Base-by-base conservation (phyloP, 169 alveolate species). In the Sarcocystis neurona region DNA sequence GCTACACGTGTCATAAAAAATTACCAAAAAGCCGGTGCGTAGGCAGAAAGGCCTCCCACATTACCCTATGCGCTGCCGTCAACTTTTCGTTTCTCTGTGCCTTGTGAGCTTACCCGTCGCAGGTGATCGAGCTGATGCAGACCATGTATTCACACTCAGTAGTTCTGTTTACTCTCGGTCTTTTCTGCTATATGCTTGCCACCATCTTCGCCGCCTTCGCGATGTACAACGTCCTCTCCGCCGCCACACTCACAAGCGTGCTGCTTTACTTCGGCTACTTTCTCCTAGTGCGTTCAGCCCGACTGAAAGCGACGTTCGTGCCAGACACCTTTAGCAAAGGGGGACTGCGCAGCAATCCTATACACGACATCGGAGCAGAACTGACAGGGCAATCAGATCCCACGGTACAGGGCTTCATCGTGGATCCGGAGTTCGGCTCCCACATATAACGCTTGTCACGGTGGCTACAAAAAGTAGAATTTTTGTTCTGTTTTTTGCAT, bases 91-190 rank as follows among this genome's bases (percentile, higher is more conserved):
- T 20, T 37, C 37, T 4, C 50, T 27, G 2, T 6, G 27, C 39
- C 27, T 79, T 46, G 34, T 0, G 18, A 23, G 4, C 27, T 23
- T 68, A 43, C 2, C 1, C 10, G 6, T 37, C 27, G 58, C 58
- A 89, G 89, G 89, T 58, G 60, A 79, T 89, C 18, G 85, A 34
- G 41, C 37, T 48, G 30, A 56, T 89, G 92, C 89, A 89, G 82
- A 20, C 30, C 6, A 15, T 70, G 72, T 89, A 79, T 43, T 34
- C 34, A 4, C 84, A 23, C 44, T 74, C 84, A 20, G 27, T 79
- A 60, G 4, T 89, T 4, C 68, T 56, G 23, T 89, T 89, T 34
- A 60, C 60, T 0, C 8, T 58, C 58, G 92, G 92, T 0, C 58
- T 48, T 27, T 30, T 89, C 44, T 68, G 78, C 30, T 89, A 89